phyloP scores from a whole-genome alignment of 306 rosid species.

The Carpinus fangiana region DNA sequence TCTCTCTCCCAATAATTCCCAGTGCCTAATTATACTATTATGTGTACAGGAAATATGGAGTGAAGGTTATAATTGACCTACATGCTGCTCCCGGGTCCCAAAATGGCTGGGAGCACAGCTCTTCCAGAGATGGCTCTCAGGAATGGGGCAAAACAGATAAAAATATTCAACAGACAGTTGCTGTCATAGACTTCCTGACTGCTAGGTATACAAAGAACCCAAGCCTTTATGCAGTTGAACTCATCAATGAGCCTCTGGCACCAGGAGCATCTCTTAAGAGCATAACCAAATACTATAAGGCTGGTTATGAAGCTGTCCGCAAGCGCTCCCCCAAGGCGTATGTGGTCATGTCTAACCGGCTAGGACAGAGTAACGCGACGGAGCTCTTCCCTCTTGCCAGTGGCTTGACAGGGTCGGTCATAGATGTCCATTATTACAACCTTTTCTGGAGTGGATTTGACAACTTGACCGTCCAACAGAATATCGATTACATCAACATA shows the following conservation, averaged over 20 bases:
- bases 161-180: constrained; percentile 57
- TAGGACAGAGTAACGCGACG: constrained; percentile 40
- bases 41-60: constrained; percentile 54
- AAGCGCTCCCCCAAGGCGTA: constrained; percentile 47
- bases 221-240: constrained; percentile 68
- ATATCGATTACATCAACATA: constrained; percentile 54
- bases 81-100: constrained; percentile 86
- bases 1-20: not conserved
- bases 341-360: constrained; percentile 60
- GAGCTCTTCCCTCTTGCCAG: constrained; percentile 62
- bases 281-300: constrained; percentile 58
- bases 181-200: constrained; percentile 63
- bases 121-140: constrained; percentile 66
- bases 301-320: constrained; percentile 59
- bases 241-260: constrained; percentile 68
- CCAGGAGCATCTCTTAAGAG: constrained; percentile 53
- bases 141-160: constrained; percentile 71
- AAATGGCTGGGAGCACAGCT: constrained; percentile 64
- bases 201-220: constrained; percentile 63
- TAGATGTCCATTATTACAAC: constrained; percentile 76
- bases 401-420: constrained; percentile 43
- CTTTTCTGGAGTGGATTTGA: constrained; percentile 40
- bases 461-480: constrained; percentile 48
- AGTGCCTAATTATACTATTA: not conserved
- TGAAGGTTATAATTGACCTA: constrained; percentile 72